Percentiles rank a stretch among this genome's conserved stretches.
phyloP scores from a whole-genome alignment of 2,329 filamentous ascomycete species.

The Malbranchea zuffiana region DNA sequence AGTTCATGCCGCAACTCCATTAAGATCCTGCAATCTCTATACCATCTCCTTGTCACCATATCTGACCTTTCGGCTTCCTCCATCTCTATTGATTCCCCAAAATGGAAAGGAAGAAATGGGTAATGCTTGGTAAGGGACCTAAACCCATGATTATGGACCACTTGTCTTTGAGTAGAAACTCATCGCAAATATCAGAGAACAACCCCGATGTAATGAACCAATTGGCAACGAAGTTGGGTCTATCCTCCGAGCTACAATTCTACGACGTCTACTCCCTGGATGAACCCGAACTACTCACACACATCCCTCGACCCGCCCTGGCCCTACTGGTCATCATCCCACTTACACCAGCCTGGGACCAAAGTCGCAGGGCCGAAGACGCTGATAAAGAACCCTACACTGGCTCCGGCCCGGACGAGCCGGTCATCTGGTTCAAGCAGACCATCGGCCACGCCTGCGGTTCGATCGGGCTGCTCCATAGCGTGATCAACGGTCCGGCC shows the following conservation, averaged over 20 bases:
- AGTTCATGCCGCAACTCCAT: too few species aligned
- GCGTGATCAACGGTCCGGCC: constrained; percentile 41
- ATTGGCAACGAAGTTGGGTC: constrained; percentile 40
- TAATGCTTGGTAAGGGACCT: too few species aligned
- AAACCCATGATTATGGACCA: too few species aligned
- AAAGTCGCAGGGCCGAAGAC: constrained; percentile 35
- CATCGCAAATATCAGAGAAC: too few species aligned
- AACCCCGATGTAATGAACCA: constrained; percentile 45
- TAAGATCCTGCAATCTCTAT: too few species aligned
- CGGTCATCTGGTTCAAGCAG: constrained; percentile 49
- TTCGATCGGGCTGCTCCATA: constrained; percentile 47
- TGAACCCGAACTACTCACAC: constrained; percentile 39
- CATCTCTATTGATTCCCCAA: too few species aligned
- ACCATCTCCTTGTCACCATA: too few species aligned
- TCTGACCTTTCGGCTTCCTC: too few species aligned
- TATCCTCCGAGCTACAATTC: constrained; percentile 39
- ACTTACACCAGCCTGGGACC: constrained; percentile 33
- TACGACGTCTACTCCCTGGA: constrained; percentile 45
- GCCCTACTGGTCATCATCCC: constrained; percentile 44
- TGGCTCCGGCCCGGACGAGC: constrained; percentile 39
- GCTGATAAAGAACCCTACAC: constrained; percentile 34
- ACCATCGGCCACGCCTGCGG: constrained; percentile 50
- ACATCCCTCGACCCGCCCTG: constrained; percentile 44
- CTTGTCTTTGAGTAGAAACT: too few species aligned
- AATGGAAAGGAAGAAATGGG: too few species aligned